Conservation (phyloP, 768 basidiomycete species). For the Clathrus columnatus region DNA sequence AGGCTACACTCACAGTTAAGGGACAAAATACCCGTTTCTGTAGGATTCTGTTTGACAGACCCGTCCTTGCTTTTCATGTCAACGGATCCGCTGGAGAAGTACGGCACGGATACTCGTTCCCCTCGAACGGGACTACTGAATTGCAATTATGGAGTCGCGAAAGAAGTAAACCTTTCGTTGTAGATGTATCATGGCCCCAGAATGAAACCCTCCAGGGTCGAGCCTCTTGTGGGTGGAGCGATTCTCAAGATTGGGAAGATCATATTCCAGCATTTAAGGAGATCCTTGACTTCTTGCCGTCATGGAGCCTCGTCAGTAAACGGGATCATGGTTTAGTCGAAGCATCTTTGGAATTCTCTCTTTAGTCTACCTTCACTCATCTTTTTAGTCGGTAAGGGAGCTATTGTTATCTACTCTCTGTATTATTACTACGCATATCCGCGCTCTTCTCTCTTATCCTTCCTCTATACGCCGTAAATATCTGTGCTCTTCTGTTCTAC, state of each 20-base stretch:
- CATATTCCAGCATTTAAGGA: conserved; percentile 68
- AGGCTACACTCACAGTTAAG: conserved; percentile 40
- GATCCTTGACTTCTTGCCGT: conserved; percentile 50
- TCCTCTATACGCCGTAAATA: too few relatives aligned
- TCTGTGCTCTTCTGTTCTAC: too few relatives aligned
- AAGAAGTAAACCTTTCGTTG: conserved; percentile 46
- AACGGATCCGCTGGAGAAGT: conserved; percentile 24
- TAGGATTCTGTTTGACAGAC: conserved; percentile 46
- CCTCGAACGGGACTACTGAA: conserved; percentile 26
- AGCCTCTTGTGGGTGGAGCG: conserved; percentile 49
- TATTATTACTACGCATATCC: too few relatives aligned
- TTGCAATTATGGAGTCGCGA: conserved; percentile 52
- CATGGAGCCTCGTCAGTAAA: conserved; percentile 60
- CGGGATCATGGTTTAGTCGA: conserved; percentile 50
- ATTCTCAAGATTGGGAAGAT: conserved; percentile 48
- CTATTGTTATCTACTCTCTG: too few relatives aligned
- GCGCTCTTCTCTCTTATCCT: too few relatives aligned
- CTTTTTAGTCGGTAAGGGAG: too few relatives aligned
- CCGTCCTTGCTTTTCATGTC: conserved; percentile 36
- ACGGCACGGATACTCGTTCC: conserved; percentile 16
- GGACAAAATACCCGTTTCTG: conserved; percentile 61
- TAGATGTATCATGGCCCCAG: conserved; percentile 42
- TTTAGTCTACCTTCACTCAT: conserved; percentile 15
- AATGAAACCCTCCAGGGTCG: conserved; percentile 29
- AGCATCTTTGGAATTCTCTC: conserved; percentile 29